Evolutionary conservation across 2,329 filamentous ascomycete genomes (phyloP).

Genomic region (Venturia pyrina): DNA sequence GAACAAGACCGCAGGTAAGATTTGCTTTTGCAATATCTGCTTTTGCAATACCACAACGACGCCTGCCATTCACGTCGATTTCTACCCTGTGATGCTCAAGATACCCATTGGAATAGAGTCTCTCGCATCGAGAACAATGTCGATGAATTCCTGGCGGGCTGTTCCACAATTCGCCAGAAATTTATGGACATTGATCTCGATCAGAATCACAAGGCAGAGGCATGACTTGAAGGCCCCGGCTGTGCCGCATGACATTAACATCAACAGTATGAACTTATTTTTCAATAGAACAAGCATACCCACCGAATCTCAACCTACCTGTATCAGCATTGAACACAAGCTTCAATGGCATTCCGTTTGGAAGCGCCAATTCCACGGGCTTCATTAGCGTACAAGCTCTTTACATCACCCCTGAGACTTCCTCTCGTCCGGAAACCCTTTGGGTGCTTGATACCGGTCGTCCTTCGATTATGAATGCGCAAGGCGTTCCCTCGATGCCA

Average conservation of each 20-base stretch:
- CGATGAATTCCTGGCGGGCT: constrained; percentile 17
- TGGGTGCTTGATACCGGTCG: constrained; percentile 47
- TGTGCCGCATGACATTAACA: no score
- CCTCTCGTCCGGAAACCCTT: constrained; percentile 32
- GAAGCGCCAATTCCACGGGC: constrained; percentile 38
- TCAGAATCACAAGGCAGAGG: no score
- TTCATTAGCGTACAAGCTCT: constrained; percentile 44
- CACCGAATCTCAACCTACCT: constrained; percentile 32
- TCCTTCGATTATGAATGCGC: constrained; percentile 21
- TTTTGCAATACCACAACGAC: constrained; percentile 39
- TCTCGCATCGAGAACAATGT: no score
- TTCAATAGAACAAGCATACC: constrained; percentile 20
- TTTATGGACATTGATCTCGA: no score
- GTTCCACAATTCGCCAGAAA: no score
- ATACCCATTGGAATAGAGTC: no score
- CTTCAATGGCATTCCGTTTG: constrained; percentile 34
- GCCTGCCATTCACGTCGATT: no score
- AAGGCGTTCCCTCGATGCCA: constrained; percentile 34
- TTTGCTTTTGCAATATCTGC: constrained; percentile 46
- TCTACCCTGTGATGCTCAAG: no score
- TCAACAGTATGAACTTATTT: constrained; percentile 14
- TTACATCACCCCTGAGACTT: constrained; percentile 32
- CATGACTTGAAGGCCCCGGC: no score
- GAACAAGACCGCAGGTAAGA: constrained; percentile 25
- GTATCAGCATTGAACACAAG: constrained; percentile 38